These are phyloP conservation scores for Boletus insuetus DNA, from an alignment of 768 basidiomycete species.

Conservation along the genomic window DNA sequence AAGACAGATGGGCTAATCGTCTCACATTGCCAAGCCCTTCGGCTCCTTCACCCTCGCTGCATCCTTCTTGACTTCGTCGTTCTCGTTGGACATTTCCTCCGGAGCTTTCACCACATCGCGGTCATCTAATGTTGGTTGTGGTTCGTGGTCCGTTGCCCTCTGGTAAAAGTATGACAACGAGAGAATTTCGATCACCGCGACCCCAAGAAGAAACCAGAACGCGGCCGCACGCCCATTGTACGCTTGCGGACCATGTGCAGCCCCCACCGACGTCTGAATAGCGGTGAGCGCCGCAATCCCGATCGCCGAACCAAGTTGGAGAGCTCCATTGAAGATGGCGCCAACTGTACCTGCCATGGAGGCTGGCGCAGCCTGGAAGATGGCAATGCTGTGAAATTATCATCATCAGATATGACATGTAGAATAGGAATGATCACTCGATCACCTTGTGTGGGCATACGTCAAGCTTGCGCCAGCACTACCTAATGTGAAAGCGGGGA, in stretches of 20 bases:
- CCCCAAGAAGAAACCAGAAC: constrained; percentile 43
- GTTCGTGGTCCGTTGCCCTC: constrained; percentile 12
- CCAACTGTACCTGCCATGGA: constrained; percentile 52
- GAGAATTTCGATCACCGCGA: constrained; percentile 34
- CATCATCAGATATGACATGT: neutral
- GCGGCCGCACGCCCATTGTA: constrained; percentile 44
- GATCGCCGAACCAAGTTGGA: constrained; percentile 52
- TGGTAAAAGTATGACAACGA: constrained; percentile 36
- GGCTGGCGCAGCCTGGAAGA: constrained; percentile 47
- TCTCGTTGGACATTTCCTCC: too few relatives aligned
- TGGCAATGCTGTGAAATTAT: constrained; percentile 40
- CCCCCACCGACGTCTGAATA: constrained; percentile 45
- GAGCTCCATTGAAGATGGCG: constrained; percentile 55
- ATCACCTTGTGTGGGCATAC: neutral
- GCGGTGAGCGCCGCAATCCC: constrained; percentile 47
- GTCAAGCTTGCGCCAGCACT: neutral
- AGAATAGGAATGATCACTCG: neutral
- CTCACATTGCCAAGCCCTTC: too few relatives aligned
- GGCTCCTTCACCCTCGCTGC: too few relatives aligned
- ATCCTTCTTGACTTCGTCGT: too few relatives aligned
- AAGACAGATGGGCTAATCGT: too few relatives aligned
- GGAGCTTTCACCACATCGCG: too few relatives aligned
- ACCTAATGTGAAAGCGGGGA: neutral
- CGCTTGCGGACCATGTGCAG: constrained; percentile 24
- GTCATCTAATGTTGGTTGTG: neutral